Evolutionary conservation across 495 filamentous ascomycete genomes (phyloP), one percentile per base, ranked within the genome.

Genomic region (Xylaria longipes): DNA sequence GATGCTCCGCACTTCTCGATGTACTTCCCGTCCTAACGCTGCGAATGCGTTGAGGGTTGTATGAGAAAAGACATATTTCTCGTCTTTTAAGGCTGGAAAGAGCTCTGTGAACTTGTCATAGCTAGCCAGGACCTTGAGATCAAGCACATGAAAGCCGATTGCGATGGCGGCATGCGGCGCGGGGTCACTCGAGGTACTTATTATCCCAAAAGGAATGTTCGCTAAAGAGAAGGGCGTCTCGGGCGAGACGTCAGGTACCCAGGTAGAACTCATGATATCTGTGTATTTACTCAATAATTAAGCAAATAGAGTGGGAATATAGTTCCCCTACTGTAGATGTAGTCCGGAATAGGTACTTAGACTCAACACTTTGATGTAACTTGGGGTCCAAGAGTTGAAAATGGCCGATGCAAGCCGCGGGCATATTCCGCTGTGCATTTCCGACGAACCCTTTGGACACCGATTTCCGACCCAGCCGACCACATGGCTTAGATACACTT

Each of bases 161-260:
- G 93, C 93, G 60, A 93, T 83, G n/a, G 92, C 95, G 11, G 89
- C 86, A 35, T 90, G 91, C 5, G 87, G 90, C 43, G 83, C 80
- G 3, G 84, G 79, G 71, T 87, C 81, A 20, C 81, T 76, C 2
- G 84, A 71, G 0, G 90, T 90, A 65, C 83, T 87, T 77, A 97
- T 92, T 80, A 97, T 94, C 72, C 95, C 95, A 80, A 98, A 97
- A 20, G 95, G 95, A 71, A 98, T 91, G 80, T 98, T 97, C 73
- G 90, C 86, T 58, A 98, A 83, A 17, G 94, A 96, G 82, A 98
- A 98, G 69, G 81, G 81, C 58, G 76, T 80, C 20, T 78, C 70
- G 31, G 81, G 74, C 46, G 74, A 69, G 64, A 82, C 73, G 43
- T 77, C 73, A 17, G 81, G 78, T 39, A 83, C 77, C 82, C 82